These are phyloP conservation scores for Vitis hybrid DNA, from an alignment of 177 flowering plant species.

Conservation along the genomic window DNA sequence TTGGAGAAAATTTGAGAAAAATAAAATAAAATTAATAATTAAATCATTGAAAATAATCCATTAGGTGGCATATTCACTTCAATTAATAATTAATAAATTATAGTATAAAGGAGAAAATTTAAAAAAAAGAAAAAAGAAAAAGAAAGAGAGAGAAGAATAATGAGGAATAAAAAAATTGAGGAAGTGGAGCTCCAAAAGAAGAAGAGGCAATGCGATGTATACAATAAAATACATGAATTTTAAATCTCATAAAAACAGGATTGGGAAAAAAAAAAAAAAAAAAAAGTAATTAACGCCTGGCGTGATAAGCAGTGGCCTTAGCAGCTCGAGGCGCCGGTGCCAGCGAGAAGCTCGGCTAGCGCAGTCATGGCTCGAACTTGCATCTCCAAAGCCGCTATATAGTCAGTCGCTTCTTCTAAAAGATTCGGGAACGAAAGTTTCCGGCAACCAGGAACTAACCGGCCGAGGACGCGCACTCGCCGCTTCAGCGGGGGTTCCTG, in stretches of 20 bases:
- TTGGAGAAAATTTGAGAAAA: no score
- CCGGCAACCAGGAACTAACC: conserved; percentile 52
- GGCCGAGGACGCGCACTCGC: conserved; percentile 23
- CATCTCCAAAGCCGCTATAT: conserved; percentile 53
- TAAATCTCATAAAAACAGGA: conserved; percentile 8
- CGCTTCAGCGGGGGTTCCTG: conserved; percentile 18
- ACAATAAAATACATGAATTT: conserved; percentile 32
- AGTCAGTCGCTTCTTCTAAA: conserved; percentile 45
- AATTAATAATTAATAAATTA: neutral
- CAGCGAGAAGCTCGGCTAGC: conserved; percentile 31
- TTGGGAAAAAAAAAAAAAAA: conserved; percentile 3
- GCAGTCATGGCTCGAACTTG: conserved; percentile 48
- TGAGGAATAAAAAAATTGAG: no score
- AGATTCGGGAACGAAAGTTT: conserved; percentile 28
- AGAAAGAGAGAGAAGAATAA: neutral
- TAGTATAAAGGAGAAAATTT: neutral
- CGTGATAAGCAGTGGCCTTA: conserved; percentile 4
- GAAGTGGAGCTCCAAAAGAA: conserved; percentile 7
- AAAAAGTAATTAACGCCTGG: conserved; percentile 5
- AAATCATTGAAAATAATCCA: no score
- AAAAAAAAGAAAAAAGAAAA: neutral
- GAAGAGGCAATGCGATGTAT: conserved; percentile 20
- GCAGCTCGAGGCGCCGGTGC: conserved; percentile 9
- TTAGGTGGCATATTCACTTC: conserved; percentile 6
- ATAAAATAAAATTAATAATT: no score